Base-by-base conservation (phyloP, 345 rosid genomes). In the Adansonia digitata region DNA sequence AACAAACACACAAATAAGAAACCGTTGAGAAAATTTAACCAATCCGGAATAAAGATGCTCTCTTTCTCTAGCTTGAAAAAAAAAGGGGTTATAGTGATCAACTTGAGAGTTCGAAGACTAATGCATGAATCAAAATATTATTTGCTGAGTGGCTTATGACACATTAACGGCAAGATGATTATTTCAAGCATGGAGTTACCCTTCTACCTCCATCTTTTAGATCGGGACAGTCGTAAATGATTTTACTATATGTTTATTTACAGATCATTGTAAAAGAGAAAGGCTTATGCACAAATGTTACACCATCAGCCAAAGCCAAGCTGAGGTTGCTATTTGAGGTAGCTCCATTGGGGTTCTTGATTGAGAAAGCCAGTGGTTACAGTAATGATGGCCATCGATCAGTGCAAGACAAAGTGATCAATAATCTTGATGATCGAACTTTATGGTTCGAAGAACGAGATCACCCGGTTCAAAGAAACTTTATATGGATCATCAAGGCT, bases 211-310 rank as follows among this genome's bases (percentile, higher is more conserved):
- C n/a, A n/a, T n/a, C n/a, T n/a, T n/a, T n/a, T n/a, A n/a, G n/a
- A n/a, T n/a, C n/a, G n/a, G n/a, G n/a, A n/a, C n/a, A n/a, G n/a
- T n/a, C n/a, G n/a, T n/a, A n/a, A 43, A 69, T 24, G 37, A 45
- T 69, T 69, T 68, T 14, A 0, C 9, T n/a, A 15, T 12, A 1
- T 31, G 34, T 31, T 31, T 31, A n/a, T n/a, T 26, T 62, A 75
- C 82, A 92, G 97, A 91, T 94, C 48, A 91, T 94, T 48, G 98
- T 92, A 74, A 94, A 94, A 77, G 98, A 94, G 83, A 94, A 94
- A 61, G 98, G 98, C 53, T 53, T 91, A 39, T 94, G 92, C 90
- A 94, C 97, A 0, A 94, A 94, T 67, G 97, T 94, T 77, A 77
- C 65, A 7, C 97, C 97, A 9, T 72, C 95, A 4, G 82, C 98